Evolutionary conservation across 73 alveolate genomes (phyloP), one percentile per base, ranked within the genome.

Genomic region (Uronychia binucleata): DNA sequence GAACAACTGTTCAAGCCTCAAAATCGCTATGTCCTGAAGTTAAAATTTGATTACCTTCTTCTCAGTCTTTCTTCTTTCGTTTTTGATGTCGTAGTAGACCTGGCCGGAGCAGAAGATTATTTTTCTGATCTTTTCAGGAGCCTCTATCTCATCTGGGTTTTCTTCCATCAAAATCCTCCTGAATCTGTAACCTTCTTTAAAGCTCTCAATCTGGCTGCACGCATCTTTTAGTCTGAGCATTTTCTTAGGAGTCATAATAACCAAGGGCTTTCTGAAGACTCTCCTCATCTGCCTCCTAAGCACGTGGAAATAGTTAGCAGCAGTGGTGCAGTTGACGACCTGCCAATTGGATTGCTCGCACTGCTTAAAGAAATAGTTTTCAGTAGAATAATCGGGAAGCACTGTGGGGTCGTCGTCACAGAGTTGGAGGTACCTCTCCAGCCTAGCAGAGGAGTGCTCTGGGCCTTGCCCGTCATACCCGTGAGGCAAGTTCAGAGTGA

Each of bases 401-500:
- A 82, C 92, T 31, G 79, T 79, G 14, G 95, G 94, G 59, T 93
- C 96, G 82, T 95, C 99, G 77, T 89, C 97, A 77, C 95, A 85
- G 57, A 94, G 74, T 80, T 94, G 84, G 1, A 95, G 83, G 88
- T 31, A 97, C 78, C 99, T 92, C 93, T 97, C 99, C 59, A 96
- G 85, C 82, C 99, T 96, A 59, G 96, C 91, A 33, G 98, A 93
- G 19, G 99, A 95, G 82, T 97, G 99, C 92, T 97, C 99, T 31
- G 99, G 98, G 1, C 99, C 99, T 81, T 97, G 96, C 57, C 99
- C 99, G 79, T 96, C 99, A 93, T 88, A 96, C 34, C 99, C 99
- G 58, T 97, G 99, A 14, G 99, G 99, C 31, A 97, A 91, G 46
- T 95, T 90, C 88, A 97, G 87, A 5, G 88, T 96, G 32, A 97